These are phyloP conservation scores for Penicillium cataractarum DNA, from an alignment of 495 filamentous ascomycete species.

Conservation along the genomic window DNA sequence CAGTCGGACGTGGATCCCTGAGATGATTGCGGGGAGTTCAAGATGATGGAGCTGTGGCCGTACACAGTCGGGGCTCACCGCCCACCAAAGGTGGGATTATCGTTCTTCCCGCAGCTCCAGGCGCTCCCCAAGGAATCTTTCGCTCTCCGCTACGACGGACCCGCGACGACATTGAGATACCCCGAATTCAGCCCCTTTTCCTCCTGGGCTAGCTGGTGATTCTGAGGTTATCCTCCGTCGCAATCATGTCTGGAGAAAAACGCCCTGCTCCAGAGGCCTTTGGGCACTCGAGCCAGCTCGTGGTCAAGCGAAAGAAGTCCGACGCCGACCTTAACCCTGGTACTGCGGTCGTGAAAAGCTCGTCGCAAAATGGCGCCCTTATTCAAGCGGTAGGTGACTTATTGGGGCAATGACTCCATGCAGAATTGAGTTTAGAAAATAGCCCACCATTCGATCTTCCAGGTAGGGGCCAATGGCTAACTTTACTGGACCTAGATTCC, in stretches of 20 bases:
- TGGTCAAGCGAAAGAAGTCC: slow-evolving; percentile 86
- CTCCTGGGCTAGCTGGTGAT: not conserved
- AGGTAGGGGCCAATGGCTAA: slow-evolving; percentile 16
- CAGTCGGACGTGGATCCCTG: slow-evolving; percentile 13
- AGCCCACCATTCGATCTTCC: not conserved
- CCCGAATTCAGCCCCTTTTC: slow-evolving; percentile 1
- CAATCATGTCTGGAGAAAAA: slow-evolving; percentile 84
- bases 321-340: slow-evolving; percentile 65
- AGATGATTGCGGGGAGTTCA: slow-evolving; percentile 31
- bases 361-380: slow-evolving; percentile 71
- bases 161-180: slow-evolving; percentile 4
- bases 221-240: not conserved
- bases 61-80: slow-evolving; percentile 27
- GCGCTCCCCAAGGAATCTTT: slow-evolving; percentile 24
- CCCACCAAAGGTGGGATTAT: slow-evolving; percentile 33
- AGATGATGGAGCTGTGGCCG: slow-evolving; percentile 28
- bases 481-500: slow-evolving; percentile 59
- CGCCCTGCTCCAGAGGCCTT: slow-evolving; percentile 81
- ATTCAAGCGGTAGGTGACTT: slow-evolving; percentile 74
- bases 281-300: slow-evolving; percentile 70
- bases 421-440: not conserved
- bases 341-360: slow-evolving; percentile 65
- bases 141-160: slow-evolving; percentile 18
- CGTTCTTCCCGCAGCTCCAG: slow-evolving; percentile 35
- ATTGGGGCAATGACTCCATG: not conserved